Percentiles rank a stretch among this genome's conserved stretches.
Conservation (phyloP, 495 filamentous ascomycete species). For the Choiromyces venosus region DNA sequence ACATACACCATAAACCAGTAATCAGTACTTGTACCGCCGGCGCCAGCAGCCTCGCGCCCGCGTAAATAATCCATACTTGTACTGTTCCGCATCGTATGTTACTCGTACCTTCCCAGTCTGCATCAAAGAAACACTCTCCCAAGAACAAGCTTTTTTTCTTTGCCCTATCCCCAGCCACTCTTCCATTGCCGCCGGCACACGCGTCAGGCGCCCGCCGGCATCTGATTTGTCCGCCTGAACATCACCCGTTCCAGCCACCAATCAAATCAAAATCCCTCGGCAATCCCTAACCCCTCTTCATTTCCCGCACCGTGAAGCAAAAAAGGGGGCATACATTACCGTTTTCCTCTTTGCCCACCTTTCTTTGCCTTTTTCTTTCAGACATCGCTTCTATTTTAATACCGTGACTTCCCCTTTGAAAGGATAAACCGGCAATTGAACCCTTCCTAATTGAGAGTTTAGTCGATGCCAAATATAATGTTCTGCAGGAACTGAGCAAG, state of each 20-base stretch:
- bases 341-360: background rate
- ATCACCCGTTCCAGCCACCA: conserved; percentile 2
- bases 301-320: background rate
- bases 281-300: conserved; percentile 2
- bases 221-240: background rate
- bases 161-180: background rate
- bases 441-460: background rate
- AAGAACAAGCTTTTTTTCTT: background rate
- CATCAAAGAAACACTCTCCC: background rate
- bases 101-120: background rate
- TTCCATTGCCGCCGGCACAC: background rate
- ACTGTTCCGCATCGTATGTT: too few species aligned
- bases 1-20: background rate
- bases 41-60: background rate
- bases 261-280: background rate
- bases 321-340: background rate
- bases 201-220: conserved; percentile 1
- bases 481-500: background rate
- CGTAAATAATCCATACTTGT: background rate
- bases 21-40: background rate
- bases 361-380: background rate
- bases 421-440: background rate
- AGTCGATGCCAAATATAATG: background rate
- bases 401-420: background rate
- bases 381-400: conserved; percentile 1